phyloP scores from a whole-genome alignment of 2,329 filamentous ascomycete species.

The Ophiostoma himal-ulmi region DNA sequence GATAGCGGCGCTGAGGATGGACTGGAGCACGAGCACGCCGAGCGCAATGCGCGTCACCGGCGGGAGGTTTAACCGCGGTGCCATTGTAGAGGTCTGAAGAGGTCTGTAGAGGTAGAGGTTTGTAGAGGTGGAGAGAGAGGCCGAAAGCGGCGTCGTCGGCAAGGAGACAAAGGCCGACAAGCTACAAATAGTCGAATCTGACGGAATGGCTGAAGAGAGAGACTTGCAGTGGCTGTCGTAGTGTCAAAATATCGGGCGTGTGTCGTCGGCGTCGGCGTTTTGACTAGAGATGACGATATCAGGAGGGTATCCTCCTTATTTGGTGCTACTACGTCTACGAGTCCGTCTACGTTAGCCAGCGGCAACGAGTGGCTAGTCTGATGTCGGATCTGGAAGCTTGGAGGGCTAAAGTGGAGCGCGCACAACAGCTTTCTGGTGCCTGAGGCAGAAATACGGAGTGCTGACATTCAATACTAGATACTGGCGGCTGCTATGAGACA shows the following conservation, averaged over 20 bases:
- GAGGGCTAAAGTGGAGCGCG: not conserved
- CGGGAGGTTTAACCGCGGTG: slow-evolving; percentile 82
- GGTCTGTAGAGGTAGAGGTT: not conserved
- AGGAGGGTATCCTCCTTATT: not conserved
- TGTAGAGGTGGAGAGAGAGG: not conserved
- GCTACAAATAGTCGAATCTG: not conserved
- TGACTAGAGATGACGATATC: slow-evolving; percentile 1
- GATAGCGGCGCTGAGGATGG: slow-evolving; percentile 73
- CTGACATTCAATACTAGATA: not conserved
- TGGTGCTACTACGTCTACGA: not conserved
- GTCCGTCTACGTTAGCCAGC: not conserved
- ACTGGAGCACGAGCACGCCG: slow-evolving; percentile 67
- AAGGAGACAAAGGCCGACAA: not conserved
- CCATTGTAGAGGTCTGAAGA: slow-evolving; percentile 47
- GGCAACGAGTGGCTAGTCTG: not conserved
- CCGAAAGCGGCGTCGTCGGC: not conserved
- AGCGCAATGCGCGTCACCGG: slow-evolving; percentile 82
- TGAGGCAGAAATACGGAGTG: not conserved
- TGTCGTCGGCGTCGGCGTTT: not conserved
- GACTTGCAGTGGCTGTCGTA: not conserved
- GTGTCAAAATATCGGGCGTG: not conserved
- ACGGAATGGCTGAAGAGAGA: not conserved
- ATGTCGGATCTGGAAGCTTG: slow-evolving; percentile 2
- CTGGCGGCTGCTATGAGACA: not conserved
- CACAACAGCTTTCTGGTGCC: not conserved